Base-by-base conservation (phyloP, 2,329 filamentous ascomycete species). In the Aspergillus ochraceus region DNA sequence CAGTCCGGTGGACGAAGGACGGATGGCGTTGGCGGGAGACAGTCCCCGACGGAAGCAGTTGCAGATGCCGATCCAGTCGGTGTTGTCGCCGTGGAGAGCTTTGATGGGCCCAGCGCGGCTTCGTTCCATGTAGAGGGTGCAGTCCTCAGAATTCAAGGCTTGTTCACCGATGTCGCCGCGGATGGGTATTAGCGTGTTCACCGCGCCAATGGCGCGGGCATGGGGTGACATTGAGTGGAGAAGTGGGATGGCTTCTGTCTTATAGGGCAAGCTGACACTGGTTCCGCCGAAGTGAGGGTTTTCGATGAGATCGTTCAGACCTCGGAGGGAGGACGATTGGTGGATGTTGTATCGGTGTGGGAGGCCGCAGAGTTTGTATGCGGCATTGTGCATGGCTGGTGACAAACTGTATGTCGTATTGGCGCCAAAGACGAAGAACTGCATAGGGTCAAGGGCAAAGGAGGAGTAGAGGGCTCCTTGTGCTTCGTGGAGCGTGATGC, bases 21-120 rank as follows among this genome's bases (percentile, higher is more conserved):
- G 81, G 0, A 89, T 83, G 1, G 84, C 86, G 62, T 89, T 89
- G 3, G 89, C 88, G 0, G 90, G 90, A 0, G 90, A 92, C 2
- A 92, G 79, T 2, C 89, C 89, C 32, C 89, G 82, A 6, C 87
- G 83, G 47, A 93, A 84, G 69, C 89, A 92, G 3, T 88, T 89
- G 55, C 88, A 81, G 47, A 93, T 90, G 5, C 90, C 90, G 36
- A 92, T 89, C 88, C 90, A 93, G 71, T 93, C 90, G 0, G 90
- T 92, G 60, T 93, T 93, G 60, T 92, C 89, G 1, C 90, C 90
- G 63, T 91, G 90, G 0, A 92, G 79, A 0, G 87, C 88, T 62
- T 84, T 84, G 6, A 91, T 84, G 0, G 86, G 84, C 0, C 90
- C 89, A 1, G 87, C 82, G 49, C 86, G 82, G 62, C 88, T 88